These are phyloP conservation scores for Aspergillus sp. DNA, from an alignment of 2,329 filamentous ascomycete species.

Conservation along the genomic window DNA sequence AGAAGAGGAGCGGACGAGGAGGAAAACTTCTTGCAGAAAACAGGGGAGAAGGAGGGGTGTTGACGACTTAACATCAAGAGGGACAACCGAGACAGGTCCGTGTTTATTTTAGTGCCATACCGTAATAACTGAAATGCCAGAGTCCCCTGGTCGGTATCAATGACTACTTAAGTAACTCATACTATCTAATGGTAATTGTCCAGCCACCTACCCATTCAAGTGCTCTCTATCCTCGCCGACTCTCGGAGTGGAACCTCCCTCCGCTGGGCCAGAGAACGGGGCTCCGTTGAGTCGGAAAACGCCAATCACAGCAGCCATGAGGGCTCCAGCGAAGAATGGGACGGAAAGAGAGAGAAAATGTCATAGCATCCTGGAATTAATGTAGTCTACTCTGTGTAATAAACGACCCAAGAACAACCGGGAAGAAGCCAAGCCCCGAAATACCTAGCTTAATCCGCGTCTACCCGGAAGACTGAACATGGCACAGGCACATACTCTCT, in stretches of 20 bases:
- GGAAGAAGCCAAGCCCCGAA: no score
- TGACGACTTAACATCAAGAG: no score
- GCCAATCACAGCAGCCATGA: constrained; percentile 8
- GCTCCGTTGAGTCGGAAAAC: neutral
- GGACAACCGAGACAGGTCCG: no score
- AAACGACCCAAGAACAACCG: neutral
- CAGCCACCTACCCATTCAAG: neutral
- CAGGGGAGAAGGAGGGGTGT: no score
- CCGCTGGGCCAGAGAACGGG: neutral
- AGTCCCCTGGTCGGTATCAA: neutral
- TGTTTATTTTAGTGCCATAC: no score
- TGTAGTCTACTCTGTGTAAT: neutral
- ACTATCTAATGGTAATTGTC: neutral
- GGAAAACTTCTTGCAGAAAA: no score
- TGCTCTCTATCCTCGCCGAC: neutral
- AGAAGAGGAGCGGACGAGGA: no score
- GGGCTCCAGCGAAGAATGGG: constrained; percentile 6
- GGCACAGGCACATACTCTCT: no score
- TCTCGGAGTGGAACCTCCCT: constrained; percentile 4
- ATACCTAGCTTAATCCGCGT: no score
- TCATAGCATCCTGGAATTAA: neutral
- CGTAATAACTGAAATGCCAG: no score
- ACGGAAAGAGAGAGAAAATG: constrained; percentile 9
- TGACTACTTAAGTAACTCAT: no score
- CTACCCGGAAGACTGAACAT: no score